Evolutionary conservation across 306 rosid species (phyloP).

Genomic region (Comarum palustre): DNA sequence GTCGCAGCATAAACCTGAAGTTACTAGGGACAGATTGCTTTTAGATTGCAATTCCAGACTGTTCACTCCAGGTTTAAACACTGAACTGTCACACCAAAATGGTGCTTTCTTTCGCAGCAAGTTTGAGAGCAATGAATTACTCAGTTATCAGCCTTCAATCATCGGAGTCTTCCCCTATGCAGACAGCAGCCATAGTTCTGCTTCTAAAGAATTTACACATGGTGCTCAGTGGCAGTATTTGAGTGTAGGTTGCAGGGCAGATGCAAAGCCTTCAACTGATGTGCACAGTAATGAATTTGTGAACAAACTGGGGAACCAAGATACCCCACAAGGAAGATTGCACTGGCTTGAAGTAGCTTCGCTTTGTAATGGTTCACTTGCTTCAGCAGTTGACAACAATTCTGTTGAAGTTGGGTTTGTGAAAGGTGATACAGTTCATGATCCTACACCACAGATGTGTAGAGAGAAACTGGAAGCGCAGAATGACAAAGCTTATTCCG

Average conservation of each 20-base stretch:
- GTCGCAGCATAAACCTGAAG: constrained; percentile 17
- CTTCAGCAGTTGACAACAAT: constrained; percentile 24
- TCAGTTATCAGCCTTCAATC: constrained; percentile 38
- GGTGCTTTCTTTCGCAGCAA: constrained; percentile 37
- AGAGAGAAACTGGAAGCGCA: constrained; percentile 19
- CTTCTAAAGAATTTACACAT: constrained; percentile 34
- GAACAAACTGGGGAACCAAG: constrained; percentile 22
- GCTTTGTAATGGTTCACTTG: constrained; percentile 34
- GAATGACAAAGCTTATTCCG: constrained; percentile 28
- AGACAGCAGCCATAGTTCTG: constrained; percentile 28
- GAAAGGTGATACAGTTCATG: constrained; percentile 44
- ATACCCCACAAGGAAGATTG: constrained; percentile 36
- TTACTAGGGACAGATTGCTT: constrained; percentile 47
- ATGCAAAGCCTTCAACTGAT: constrained; percentile 36
- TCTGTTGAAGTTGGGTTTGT: background rate
- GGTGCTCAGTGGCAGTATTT: constrained; percentile 28
- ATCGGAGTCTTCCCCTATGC: constrained; percentile 38
- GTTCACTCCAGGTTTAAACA: constrained; percentile 35
- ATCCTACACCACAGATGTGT: constrained; percentile 23
- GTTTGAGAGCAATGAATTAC: constrained; percentile 43
- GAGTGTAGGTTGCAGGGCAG: constrained; percentile 34
- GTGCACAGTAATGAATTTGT: constrained; percentile 39
- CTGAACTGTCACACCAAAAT: constrained; percentile 38
- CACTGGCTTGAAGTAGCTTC: constrained; percentile 57
- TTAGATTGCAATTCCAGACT: constrained; percentile 41